Conservation (phyloP, 2,329 filamentous ascomycete genomes). For the Neonectria faginata region DNA sequence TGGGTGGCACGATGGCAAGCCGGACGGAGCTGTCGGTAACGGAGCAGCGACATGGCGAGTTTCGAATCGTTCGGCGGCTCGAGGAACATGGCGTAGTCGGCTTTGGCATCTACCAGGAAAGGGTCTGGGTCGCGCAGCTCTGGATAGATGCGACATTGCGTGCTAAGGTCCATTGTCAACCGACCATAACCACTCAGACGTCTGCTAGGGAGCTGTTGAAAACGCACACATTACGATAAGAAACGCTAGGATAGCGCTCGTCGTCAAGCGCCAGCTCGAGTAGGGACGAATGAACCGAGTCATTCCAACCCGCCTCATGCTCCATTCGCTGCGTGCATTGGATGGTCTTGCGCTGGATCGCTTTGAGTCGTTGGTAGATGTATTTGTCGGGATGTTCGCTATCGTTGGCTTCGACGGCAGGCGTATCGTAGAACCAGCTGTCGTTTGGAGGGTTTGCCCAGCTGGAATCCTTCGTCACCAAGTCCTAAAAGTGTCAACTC, state of each 20-base stretch:
- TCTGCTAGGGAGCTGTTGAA: neutral
- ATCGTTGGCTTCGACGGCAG: conserved; percentile 4
- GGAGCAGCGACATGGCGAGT: neutral
- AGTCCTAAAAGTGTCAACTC: neutral
- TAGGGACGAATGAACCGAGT: conserved; percentile 17
- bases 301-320: conserved; percentile 23
- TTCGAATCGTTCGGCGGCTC: conserved; percentile 1
- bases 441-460: conserved; percentile 21
- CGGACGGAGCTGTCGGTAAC: neutral
- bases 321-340: conserved; percentile 15
- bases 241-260: conserved; percentile 1
- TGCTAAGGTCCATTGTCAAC: neutral
- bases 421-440: conserved; percentile 21
- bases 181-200: neutral
- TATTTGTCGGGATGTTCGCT: conserved; percentile 14
- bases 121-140: conserved; percentile 12
- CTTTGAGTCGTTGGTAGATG: conserved; percentile 13
- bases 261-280: conserved; percentile 8
- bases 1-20: neutral
- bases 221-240: conserved; percentile 15
- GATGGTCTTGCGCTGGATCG: conserved; percentile 16
- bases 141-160: conserved; percentile 10
- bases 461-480: conserved; percentile 8
- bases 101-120: conserved; percentile 8
- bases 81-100: conserved; percentile 18